Base-by-base conservation (phyloP, 1,284 basidiomycete species). In the Athelia sp. region DNA sequence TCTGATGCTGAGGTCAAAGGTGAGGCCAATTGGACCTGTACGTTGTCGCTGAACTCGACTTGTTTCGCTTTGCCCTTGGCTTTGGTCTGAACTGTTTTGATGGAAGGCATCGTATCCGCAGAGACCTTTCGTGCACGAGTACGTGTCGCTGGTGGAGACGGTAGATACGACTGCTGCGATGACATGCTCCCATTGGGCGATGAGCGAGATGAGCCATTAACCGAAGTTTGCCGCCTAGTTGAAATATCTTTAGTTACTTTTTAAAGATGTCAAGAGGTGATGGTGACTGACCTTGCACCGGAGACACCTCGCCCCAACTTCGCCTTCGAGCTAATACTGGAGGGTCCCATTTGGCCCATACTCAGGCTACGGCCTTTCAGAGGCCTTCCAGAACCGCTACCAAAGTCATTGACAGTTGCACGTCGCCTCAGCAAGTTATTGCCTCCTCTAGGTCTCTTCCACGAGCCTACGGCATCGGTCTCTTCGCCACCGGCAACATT, bases 401-500 rank as follows among this genome's bases (percentile, higher is more conserved):
- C 56, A 23, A 78, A 49, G 46, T 78, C 78, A 52, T 80, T 73
- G 29, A 82, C 66, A 1, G 85, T 87, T 26, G 74, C 82, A 40
- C 84, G 77, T 45, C 87, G 71, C 46, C 76, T 70, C 34, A 87
- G 63, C 0, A 34, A 4, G n/a, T n/a, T 40, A 49, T 58, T 59
- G 49, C 32, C 47, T 58, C 52, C 47, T 58, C 57, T 14, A 55
- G 56, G 29, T 53, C 42, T 31, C 59, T 62, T 14, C 57, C 49
- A 18, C 60, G 61, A 49, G 63, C 53, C 40, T 51, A 52, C 52
- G n/a, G 62, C 58, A 47, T 86, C 84, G 1, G 84, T 84, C 58
- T 85, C 83, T 54, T 88, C 86, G n/a, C 75, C 83, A 14, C 79
- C 82, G 31, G 80, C 85, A 48, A 81, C 64, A 57, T 87, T 82